Evolutionary conservation across 2,329 filamentous ascomycete genomes (phyloP).

Genomic region (Nemania sp.): DNA sequence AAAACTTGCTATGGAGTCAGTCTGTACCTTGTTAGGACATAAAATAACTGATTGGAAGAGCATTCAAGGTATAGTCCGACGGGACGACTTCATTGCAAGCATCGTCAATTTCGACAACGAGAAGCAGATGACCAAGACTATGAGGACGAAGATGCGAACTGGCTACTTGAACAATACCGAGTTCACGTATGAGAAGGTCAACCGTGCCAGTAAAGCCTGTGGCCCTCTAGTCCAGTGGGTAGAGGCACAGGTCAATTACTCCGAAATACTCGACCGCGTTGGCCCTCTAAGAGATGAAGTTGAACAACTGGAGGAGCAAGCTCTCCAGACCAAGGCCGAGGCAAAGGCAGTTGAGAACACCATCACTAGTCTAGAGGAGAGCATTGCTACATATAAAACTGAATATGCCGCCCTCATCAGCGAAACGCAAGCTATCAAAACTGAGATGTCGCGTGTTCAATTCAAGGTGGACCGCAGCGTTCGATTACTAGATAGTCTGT

Average conservation of each 20-base stretch:
- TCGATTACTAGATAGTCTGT: constrained; percentile 88
- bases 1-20: constrained; percentile 89
- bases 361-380: constrained; percentile 80
- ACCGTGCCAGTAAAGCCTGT: constrained; percentile 94
- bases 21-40: constrained; percentile 91
- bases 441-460: constrained; percentile 93
- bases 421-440: constrained; percentile 95
- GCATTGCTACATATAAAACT: constrained; percentile 92
- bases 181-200: constrained; percentile 95
- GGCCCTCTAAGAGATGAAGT: constrained; percentile 93
- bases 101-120: constrained; percentile 98
- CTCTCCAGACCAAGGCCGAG: constrained; percentile 89
- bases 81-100: constrained; percentile 95
- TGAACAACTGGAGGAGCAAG: constrained; percentile 80
- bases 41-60: constrained; percentile 89
- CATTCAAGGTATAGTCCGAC: constrained; percentile 84
- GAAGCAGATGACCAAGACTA: constrained; percentile 82
- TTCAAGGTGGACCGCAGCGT: constrained; percentile 98
- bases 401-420: constrained; percentile 96
- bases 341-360: constrained; percentile 89
- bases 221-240: constrained; percentile 98
- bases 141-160: constrained; percentile 86
- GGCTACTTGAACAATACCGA: constrained; percentile 92
- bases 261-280: constrained; percentile 93
- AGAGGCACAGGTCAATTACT: constrained; percentile 93